Conservation (phyloP, 148 eudicot genomes). For the Vaccinium macrocarpon region DNA sequence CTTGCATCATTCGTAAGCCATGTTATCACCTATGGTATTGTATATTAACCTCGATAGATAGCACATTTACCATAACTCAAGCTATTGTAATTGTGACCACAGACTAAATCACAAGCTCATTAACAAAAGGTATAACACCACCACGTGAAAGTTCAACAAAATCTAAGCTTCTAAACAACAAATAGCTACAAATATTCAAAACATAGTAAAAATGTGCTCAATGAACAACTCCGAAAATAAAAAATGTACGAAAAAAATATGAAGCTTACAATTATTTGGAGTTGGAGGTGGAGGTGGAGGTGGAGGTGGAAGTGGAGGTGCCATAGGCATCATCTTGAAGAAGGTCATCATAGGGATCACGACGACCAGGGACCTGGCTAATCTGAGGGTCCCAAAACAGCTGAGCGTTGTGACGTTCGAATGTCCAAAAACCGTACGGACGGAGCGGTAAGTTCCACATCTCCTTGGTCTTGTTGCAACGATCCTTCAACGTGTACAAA, state of each 20-base stretch:
- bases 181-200: background rate
- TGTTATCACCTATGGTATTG: background rate
- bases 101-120: background rate
- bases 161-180: background rate
- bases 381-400: slow-evolving; percentile 93
- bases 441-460: slow-evolving; percentile 80
- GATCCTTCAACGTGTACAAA: slow-evolving; percentile 53
- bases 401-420: slow-evolving; percentile 89
- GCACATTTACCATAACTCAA: background rate
- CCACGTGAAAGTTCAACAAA: background rate
- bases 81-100: background rate
- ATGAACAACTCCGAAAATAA: background rate
- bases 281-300: slow-evolving; percentile 20
- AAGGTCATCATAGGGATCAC: slow-evolving; percentile 90
- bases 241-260: background rate
- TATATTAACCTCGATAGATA: background rate
- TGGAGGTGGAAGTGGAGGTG: slow-evolving; percentile 15
- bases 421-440: slow-evolving; percentile 95
- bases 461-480: slow-evolving; percentile 76
- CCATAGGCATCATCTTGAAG: slow-evolving; percentile 40
- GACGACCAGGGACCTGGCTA: slow-evolving; percentile 81
- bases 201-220: background rate
- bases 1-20: background rate
- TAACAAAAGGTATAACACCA: background rate
- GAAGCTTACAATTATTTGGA: slow-evolving; percentile 34